Percentiles rank a stretch among this genome's conserved stretches.
Conservation (phyloP, 106 monocot species). For the Dioscorea alata region DNA sequence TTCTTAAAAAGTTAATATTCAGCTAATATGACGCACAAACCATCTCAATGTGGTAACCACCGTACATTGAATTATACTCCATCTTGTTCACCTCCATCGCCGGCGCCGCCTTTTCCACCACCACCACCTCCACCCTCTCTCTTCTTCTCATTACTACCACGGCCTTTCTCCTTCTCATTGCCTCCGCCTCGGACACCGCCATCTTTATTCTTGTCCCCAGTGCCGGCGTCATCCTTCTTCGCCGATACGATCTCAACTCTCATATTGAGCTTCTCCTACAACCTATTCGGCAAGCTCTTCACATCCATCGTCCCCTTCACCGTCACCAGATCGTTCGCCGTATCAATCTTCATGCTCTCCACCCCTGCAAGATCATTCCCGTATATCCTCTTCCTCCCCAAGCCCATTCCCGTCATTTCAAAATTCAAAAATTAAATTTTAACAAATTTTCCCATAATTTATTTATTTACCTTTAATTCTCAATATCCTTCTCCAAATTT, state of each 20-base stretch:
- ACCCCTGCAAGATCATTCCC: constrained; percentile 33
- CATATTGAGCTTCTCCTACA: constrained; percentile 46
- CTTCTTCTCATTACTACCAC: constrained; percentile 14
- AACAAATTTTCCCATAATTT: not conserved
- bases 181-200: not conserved
- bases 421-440: too few species aligned
- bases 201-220: too few species aligned
- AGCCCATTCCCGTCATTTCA: not conserved
- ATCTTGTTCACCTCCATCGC: constrained; percentile 34
- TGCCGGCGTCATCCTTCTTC: constrained; percentile 39
- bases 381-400: too few species aligned
- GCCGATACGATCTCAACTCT: constrained; percentile 37
- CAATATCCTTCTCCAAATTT: constrained; percentile 40
- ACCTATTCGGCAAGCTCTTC: constrained; percentile 13
- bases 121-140: constrained; percentile 15
- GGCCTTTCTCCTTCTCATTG: constrained; percentile 5
- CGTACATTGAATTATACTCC: constrained; percentile 25
- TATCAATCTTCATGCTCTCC: constrained; percentile 42
- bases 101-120: not conserved
- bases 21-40: constrained; percentile 50
- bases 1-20: too few species aligned
- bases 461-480: constrained; percentile 68
- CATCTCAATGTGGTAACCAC: constrained; percentile 17
- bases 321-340: constrained; percentile 50
- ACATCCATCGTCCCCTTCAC: constrained; percentile 76